Conservation (phyloP, 192 early-diverging fungal species). For the Piromyces finnis region DNA sequence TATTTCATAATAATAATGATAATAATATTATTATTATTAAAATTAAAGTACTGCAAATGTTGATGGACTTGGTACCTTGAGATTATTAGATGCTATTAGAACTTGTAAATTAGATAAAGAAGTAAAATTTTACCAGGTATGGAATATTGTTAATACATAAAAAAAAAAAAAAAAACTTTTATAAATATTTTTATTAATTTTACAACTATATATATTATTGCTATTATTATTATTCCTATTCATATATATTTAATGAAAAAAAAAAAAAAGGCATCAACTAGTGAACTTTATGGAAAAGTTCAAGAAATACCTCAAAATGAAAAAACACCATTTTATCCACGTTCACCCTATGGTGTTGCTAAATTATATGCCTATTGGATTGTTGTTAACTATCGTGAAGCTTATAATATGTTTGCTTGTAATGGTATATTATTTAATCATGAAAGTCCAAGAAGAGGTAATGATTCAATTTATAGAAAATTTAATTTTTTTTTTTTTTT, state of each 20-base stretch:
- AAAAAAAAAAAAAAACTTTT: too few species aligned
- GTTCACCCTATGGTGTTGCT: conserved; percentile 62
- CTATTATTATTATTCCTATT: too few species aligned
- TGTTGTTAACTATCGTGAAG: conserved; percentile 60
- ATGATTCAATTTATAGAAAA: too few species aligned
- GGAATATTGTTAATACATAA: too few species aligned
- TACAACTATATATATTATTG: too few species aligned
- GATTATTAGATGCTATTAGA: conserved; percentile 59
- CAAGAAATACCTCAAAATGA: conserved; percentile 58
- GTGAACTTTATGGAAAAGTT: conserved; percentile 60
- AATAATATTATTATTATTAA: too few species aligned
- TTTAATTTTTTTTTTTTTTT: too few species aligned
- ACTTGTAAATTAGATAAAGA: conserved; percentile 45
- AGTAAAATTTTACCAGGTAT: conserved; percentile 7
- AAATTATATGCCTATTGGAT: conserved; percentile 73
- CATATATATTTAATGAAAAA: too few species aligned
- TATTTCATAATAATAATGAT: too few species aligned
- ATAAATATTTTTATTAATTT: too few species aligned
- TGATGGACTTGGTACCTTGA: conserved; percentile 57
- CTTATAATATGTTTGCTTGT: conserved; percentile 60
- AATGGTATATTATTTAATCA: conserved; percentile 67
- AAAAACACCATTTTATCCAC: conserved; percentile 67
- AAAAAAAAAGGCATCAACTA: conserved; percentile 54
- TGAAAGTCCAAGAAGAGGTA: conserved; percentile 54
- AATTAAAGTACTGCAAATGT: conserved; percentile 21